phyloP scores from a whole-genome alignment of 225 moss, liverwort and hornwort species.

The Ulota crispa region DNA sequence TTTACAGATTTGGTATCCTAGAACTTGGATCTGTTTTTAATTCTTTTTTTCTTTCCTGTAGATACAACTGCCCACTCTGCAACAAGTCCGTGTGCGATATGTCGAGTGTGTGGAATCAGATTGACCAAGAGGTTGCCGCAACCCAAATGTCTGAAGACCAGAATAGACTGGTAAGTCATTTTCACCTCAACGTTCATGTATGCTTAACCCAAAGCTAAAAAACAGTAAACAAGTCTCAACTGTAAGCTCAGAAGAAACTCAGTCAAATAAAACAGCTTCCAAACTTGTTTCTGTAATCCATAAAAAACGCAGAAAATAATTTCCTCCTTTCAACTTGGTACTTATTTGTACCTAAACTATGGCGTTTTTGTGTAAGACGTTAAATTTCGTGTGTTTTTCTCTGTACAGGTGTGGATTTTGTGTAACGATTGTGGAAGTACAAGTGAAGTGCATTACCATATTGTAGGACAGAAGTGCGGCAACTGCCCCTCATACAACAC shows the following conservation, averaged over 20 bases:
- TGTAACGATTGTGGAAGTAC: slow-evolving; percentile 54
- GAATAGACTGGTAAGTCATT: slow-evolving; percentile 36
- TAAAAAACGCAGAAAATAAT: too few relatives aligned
- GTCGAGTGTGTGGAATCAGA: slow-evolving; percentile 52
- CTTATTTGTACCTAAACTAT: too few relatives aligned
- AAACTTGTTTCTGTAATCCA: neutral
- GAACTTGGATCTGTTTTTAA: neutral
- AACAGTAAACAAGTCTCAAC: too few relatives aligned
- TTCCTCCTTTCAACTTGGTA: too few relatives aligned
- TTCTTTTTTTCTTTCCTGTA: slow-evolving; percentile 13
- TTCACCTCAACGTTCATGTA: neutral
- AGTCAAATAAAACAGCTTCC: too few relatives aligned
- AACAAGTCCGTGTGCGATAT: slow-evolving; percentile 62
- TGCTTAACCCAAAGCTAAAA: neutral
- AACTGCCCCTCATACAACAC: slow-evolving; percentile 57
- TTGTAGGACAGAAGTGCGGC: slow-evolving; percentile 49
- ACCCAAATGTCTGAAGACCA: slow-evolving; percentile 38
- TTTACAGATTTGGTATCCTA: neutral
- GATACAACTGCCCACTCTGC: slow-evolving; percentile 61
- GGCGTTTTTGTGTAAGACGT: neutral
- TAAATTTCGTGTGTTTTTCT: slow-evolving; percentile 2
- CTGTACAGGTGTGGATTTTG: slow-evolving; percentile 52
- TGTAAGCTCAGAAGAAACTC: too few relatives aligned
- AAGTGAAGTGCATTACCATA: slow-evolving; percentile 42
- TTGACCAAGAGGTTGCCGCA: slow-evolving; percentile 46